These are phyloP conservation scores for Saccharomycopsis fibuligera DNA, from an alignment of 805 yeast species.

Conservation along the genomic window DNA sequence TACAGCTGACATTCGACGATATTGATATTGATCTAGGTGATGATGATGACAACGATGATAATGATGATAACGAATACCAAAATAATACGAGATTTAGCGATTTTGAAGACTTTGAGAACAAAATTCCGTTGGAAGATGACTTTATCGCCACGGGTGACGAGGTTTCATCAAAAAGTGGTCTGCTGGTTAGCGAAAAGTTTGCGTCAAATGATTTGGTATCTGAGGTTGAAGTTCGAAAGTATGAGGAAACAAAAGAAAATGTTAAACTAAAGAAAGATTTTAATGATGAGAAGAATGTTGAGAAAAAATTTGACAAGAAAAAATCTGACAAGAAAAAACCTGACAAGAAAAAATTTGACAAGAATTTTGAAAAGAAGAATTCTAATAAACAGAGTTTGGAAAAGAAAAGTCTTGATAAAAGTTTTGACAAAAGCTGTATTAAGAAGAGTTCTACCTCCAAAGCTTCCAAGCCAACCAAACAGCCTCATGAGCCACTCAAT, in stretches of 20 bases:
- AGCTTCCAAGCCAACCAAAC: background rate
- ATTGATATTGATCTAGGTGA: constrained; percentile 3
- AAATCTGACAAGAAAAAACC: background rate
- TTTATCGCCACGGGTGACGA: no score
- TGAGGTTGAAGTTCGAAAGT: background rate
- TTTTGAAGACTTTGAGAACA: no score
- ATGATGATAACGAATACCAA: background rate
- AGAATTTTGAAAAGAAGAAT: background rate
- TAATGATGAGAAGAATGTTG: background rate
- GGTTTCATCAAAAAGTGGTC: no score
- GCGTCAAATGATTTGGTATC: no score
- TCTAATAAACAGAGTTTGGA: background rate
- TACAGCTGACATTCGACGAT: background rate
- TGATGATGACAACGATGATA: background rate
- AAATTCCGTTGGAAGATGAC: no score
- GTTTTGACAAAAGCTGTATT: no score
- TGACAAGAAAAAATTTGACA: background rate
- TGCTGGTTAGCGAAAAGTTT: no score
- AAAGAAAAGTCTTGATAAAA: background rate
- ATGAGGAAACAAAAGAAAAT: background rate
- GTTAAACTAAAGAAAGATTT: background rate
- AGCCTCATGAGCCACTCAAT: background rate
- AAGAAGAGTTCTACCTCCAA: background rate
- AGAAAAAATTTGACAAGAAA: background rate
- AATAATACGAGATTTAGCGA: no score